Conservation (phyloP, 768 basidiomycete genomes). For the Trametes coccinea region DNA sequence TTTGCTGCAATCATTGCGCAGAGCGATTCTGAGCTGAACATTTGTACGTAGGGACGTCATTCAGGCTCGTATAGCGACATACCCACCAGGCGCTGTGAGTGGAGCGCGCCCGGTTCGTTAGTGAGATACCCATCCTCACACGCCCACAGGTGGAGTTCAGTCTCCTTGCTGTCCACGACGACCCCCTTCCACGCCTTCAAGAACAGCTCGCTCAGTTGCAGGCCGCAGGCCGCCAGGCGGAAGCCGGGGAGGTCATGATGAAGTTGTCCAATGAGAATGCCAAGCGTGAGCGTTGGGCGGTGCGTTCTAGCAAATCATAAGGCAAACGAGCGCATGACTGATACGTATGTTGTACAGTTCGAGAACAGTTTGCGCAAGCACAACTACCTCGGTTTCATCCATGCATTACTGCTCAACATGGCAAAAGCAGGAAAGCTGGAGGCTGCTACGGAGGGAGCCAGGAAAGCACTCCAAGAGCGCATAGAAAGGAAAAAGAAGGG, state of each 20-base stretch:
- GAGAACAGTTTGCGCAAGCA: conserved; percentile 86
- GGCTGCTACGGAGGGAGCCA: conserved; percentile 47
- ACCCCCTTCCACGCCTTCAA: conserved; percentile 72
- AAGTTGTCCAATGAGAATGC: conserved; percentile 66
- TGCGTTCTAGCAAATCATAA: conserved; percentile 40
- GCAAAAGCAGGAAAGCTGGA: conserved; percentile 69
- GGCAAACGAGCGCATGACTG: no score
- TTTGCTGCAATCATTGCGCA: conserved; percentile 24
- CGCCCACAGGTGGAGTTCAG: conserved; percentile 80
- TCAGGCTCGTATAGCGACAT: conserved; percentile 85
- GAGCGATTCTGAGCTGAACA: not conserved
- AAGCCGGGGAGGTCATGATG: conserved; percentile 52
- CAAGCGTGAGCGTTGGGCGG: conserved; percentile 81
- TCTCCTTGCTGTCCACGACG: conserved; percentile 82
- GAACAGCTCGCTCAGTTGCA: conserved; percentile 52
- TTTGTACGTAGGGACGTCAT: conserved; percentile 67
- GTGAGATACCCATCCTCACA: not conserved
- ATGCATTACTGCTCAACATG: conserved; percentile 69
- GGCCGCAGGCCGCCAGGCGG: conserved; percentile 34
- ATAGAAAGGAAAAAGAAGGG: conserved; percentile 43
- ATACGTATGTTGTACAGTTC: conserved; percentile 47
- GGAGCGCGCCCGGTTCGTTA: no score
- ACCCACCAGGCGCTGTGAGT: conserved; percentile 85
- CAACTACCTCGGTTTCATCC: conserved; percentile 82
- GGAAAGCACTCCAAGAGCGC: conserved; percentile 45